Evolutionary conservation across 345 rosid species (phyloP), one percentile per base, ranked within the genome.

Genomic region (Microcos paniculata): DNA sequence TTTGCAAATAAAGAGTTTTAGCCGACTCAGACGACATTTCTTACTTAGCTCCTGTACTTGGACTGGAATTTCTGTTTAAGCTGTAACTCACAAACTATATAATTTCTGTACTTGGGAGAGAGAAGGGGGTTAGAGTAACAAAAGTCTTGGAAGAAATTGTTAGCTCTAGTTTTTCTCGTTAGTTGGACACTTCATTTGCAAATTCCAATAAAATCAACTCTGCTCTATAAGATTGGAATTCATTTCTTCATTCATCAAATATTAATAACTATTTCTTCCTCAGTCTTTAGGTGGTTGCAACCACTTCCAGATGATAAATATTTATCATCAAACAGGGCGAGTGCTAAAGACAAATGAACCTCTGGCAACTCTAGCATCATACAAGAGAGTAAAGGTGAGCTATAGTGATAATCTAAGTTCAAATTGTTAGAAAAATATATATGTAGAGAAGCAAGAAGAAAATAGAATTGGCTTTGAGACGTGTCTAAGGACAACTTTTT

Each of bases 281-380:
- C 89, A 96, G 98, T 92, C 92, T 1, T 72, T 92, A 77, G 98
- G 99, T 31, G 97, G 99, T 63, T 96, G 99, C 88, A 89, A 87
- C 82, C 90, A 98, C 33, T 93, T 98, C 87, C 96, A 96, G 76
- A 88, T 86, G 96, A 88, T 90, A 79, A 92, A 91, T 81, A 61
- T 89, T 62, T 73, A 61, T 59, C 80, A 77, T 30, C 85, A 87
- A 80, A 84, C 76, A 72, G 96, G 93, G 74, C 82, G 75, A 82
- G 91, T 88, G 72, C 82, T 58, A 78, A 93, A 85, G 81, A 86
- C 98, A 45, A 95, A 80, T 2, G 97, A 95, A 85, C 96, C 99
- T 51, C 79, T 93, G 80, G 81, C 88, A 62, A 89, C 99, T 31
- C 80, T 95, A 80, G 96, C 98, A 49, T 86, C 94, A 26, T 93